Base-by-base conservation (phyloP, 352 stramenopile species). In the Globisporangium ultimum region DNA sequence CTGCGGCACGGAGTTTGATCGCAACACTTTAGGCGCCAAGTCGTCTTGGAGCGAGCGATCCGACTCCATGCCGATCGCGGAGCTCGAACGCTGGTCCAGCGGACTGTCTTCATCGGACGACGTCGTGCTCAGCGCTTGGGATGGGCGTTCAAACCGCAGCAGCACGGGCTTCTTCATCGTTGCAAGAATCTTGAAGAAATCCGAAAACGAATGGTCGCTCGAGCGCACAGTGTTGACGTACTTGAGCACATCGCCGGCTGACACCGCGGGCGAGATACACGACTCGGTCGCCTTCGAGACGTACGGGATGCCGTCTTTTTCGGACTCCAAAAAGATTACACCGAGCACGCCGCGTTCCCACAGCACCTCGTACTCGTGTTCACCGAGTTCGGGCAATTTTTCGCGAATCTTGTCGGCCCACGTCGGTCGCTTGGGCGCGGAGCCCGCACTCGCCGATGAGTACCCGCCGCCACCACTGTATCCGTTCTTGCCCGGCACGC, bases 151-250 rank as follows among this genome's bases (percentile, higher is more conserved):
- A 53, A 95, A 95, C 6, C 86, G 86, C 40, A 95, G 65, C 48
- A 95, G 56, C 51, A 95, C 86, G 24, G 86, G 86, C 64, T 95
- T 95, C 68, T 95, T 93, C 83, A 93, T 95, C 20, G 86, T 95
- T 40, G 86, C 80, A 40, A 95, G 68, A 50, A 95, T 92, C 72
- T 93, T 93, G 70, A 95, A 91, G 71, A 95, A 95, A 61, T 93
- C 85, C 13, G 82, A 84, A 57, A 95, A 95, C 60, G 86, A 90
- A 61, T 95, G 84, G 55, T 95, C 85, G 49, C 89, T 84, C 32
- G 86, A 91, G 20, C 86, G 80, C 68, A 95, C 80, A 6, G 87
- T 76, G 60, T 95, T 95, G 17, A 95, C 86, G 65, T 68, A 95
- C 53, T 89, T 89, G 58, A 95, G 80, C 41, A 89, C 83, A 61